Evolutionary conservation across 176 grass and related monocot species (phyloP).

Genomic region (Hsuehochloa calcarea): DNA sequence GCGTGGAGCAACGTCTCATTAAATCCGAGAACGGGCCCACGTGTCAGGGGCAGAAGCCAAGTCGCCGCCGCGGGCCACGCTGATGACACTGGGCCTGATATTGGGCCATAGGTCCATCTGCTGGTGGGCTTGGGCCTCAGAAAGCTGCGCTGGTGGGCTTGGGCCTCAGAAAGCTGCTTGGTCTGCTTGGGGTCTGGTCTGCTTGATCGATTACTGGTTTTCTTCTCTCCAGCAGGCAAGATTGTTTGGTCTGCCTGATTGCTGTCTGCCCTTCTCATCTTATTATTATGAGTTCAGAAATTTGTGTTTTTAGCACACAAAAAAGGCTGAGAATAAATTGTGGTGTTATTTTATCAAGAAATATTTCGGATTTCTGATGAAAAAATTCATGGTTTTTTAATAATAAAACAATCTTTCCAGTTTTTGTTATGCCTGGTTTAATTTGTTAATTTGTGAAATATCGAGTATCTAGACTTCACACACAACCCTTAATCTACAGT

Average conservation of each 20-base stretch:
- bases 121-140: neutral
- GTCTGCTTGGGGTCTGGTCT: neutral
- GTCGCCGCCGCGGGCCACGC: neutral
- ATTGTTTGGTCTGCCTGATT: neutral
- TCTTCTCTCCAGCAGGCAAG: too few relatives aligned
- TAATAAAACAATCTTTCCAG: neutral
- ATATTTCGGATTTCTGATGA: neutral
- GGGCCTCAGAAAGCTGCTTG: neutral
- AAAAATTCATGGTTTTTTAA: neutral
- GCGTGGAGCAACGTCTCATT: neutral
- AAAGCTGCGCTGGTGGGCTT: neutral
- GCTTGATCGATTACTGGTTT: neutral
- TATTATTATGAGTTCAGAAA: neutral
- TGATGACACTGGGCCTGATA: neutral
- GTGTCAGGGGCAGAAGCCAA: neutral
- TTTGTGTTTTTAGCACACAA: too few relatives aligned
- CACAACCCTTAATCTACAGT: too few relatives aligned
- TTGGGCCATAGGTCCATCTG: too few relatives aligned
- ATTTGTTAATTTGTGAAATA: too few relatives aligned
- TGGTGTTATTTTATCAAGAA: neutral
- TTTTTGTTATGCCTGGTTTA: too few relatives aligned
- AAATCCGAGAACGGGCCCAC: neutral
- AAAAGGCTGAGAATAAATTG: neutral
- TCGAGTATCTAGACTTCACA: too few relatives aligned
- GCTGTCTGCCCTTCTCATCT: neutral